Conservation (phyloP, 805 yeast species). For the Hanseniaspora meyeri region DNA sequence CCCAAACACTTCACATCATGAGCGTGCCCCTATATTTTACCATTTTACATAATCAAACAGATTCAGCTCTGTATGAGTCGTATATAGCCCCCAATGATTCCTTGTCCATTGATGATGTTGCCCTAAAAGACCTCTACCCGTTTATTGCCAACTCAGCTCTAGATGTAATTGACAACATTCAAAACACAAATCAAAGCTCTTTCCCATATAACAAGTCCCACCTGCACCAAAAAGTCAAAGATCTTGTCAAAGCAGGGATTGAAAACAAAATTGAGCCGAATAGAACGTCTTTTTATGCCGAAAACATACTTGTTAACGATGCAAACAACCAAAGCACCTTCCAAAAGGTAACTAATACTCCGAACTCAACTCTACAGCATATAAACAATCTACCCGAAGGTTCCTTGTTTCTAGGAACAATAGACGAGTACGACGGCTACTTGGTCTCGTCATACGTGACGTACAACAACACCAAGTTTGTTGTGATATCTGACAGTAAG, state of each 20-base stretch:
- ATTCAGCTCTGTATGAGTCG: constrained; percentile 75
- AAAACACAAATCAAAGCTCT: constrained; percentile 23
- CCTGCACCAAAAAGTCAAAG: constrained; percentile 2
- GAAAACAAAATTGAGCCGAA: background rate
- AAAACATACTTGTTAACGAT: background rate
- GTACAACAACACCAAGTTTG: constrained; percentile 72
- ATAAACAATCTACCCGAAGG: constrained; percentile 1
- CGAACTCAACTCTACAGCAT: background rate
- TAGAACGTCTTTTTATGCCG: background rate
- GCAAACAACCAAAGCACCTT: background rate
- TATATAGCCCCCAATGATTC: constrained; percentile 37
- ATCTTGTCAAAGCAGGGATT: background rate
- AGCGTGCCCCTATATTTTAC: constrained; percentile 76
- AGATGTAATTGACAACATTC: constrained; percentile 83
- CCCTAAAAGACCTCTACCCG: constrained; percentile 71
- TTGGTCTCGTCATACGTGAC: constrained; percentile 76
- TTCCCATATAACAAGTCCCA: constrained; percentile 10
- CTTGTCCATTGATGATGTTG: constrained; percentile 14
- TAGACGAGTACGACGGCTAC: constrained; percentile 78
- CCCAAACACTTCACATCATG: background rate
- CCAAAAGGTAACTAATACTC: background rate
- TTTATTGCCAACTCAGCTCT: constrained; percentile 79
- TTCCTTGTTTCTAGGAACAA: constrained; percentile 51
- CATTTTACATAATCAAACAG: constrained; percentile 65
- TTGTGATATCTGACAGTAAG: constrained; percentile 47